Base-by-base conservation (phyloP, 345 rosid species). In the Capsella bursapastoris region DNA sequence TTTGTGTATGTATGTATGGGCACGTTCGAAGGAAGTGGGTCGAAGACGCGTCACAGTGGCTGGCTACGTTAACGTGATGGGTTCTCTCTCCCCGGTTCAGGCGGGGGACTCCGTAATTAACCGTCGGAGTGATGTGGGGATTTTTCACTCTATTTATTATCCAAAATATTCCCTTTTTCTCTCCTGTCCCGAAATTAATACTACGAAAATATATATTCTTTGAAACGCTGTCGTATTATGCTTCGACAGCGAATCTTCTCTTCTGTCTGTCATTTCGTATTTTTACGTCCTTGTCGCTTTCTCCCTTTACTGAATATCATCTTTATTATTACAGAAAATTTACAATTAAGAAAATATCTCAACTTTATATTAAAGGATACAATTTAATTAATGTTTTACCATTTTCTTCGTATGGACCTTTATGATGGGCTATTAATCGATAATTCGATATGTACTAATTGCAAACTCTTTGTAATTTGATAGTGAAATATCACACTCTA, bases 21-120 rank as follows among this genome's bases (percentile, higher is more conserved):
- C 58, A 69, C 59, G 79, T 69, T 76, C 59, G 75, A 29, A 53
- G 57, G 66, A 76, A 45, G 69, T 70, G 74, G 79, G 27, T 60
- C 68, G 74, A 59, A n/a, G 31, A 35, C 28, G 48, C 16, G 65
- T 12, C 16, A 37, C 15, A 40, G 52, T 68, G 70, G 65, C 51
- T 68, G 70, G 65, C 51, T 76, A 4, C 65, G 59, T 76, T 43
- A 57, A 4, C 65, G 59, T 76, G 51, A 57, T 69, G 70, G 70
- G 79, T 51, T 68, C 56, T 48, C 7, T 68, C 56, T 48, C 7
- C 51, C 47, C 47, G 68, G 74, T 62, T 52, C 40, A 51, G 64
- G 56, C 73, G 44, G 25, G 12, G 38, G 53, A 48, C 53, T 68
- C 52, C 55, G 61, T 15, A 74, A 74, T 38, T 62, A 69, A 68